Conservation (phyloP, 2,329 filamentous ascomycete genomes). For the Myotisia sp. region DNA sequence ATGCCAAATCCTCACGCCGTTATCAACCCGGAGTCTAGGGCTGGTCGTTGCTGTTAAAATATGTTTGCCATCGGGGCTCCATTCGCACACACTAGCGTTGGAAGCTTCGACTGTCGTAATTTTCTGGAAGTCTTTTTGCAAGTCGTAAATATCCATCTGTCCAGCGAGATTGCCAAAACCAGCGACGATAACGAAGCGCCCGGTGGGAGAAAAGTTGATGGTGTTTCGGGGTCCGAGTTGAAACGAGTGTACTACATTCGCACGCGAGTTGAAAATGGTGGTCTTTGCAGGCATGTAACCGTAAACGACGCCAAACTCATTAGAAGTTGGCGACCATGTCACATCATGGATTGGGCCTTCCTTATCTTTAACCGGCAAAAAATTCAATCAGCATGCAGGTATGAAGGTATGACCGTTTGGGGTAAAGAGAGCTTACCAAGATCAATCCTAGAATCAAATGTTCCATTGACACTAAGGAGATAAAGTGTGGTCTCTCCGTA, state of each 20-base stretch:
- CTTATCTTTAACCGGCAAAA: slow-evolving; percentile 69
- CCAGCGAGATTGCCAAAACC: slow-evolving; percentile 96
- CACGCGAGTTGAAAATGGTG: slow-evolving; percentile 89
- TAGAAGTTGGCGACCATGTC: slow-evolving; percentile 94
- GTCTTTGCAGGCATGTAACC: slow-evolving; percentile 99
- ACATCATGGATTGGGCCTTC: slow-evolving; percentile 97
- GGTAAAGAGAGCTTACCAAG: slow-evolving; percentile 37
- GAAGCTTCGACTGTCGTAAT: slow-evolving; percentile 86
- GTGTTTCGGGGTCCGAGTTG: slow-evolving; percentile 82
- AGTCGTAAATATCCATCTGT: slow-evolving; percentile 93
- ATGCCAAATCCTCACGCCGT: slow-evolving; percentile 91
- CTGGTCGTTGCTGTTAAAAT: slow-evolving; percentile 97
- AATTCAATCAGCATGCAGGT: slow-evolving; percentile 3
- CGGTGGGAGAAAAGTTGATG: slow-evolving; percentile 84
- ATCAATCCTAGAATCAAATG: slow-evolving; percentile 80
- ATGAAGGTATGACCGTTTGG: slow-evolving; percentile 6
- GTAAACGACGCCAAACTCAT: slow-evolving; percentile 94
- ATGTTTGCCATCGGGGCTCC: slow-evolving; percentile 90
- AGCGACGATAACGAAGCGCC: slow-evolving; percentile 82
- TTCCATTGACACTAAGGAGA: slow-evolving; percentile 77
- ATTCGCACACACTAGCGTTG: slow-evolving; percentile 91
- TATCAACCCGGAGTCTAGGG: slow-evolving; percentile 87
- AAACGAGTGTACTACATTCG: slow-evolving; percentile 70
- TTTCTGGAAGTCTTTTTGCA: slow-evolving; percentile 87
- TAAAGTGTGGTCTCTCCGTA: slow-evolving; percentile 98